Evolutionary conservation across 768 basidiomycete species (phyloP).

Genomic region (Hemileccinum impolitum): DNA sequence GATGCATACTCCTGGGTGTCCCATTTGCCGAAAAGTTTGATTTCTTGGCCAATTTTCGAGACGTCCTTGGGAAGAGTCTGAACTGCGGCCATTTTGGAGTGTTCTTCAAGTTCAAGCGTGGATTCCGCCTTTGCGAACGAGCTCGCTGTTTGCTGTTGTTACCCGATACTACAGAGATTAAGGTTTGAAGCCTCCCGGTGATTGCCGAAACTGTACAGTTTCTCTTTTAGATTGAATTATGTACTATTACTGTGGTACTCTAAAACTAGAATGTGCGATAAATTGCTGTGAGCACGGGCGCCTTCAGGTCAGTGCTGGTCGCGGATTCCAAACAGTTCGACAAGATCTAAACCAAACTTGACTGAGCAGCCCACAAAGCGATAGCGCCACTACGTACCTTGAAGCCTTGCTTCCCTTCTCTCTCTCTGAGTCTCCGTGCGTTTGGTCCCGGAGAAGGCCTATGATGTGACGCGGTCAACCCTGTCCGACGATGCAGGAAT

Average conservation of each 20-base stretch:
- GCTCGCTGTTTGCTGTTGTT: constrained; percentile 26
- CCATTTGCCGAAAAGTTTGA: constrained; percentile 99
- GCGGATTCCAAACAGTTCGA: constrained; percentile 53
- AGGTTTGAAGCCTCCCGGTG: constrained; percentile 25
- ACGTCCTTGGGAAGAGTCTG: constrained; percentile 81
- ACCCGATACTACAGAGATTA: constrained; percentile 10
- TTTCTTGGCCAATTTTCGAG: constrained; percentile 75
- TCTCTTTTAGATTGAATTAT: constrained; percentile 7
- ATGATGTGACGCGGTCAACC: not conserved
- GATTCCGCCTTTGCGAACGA: constrained; percentile 18
- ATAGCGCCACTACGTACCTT: constrained; percentile 47
- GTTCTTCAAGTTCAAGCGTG: constrained; percentile 30
- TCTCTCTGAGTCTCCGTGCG: constrained; percentile 70
- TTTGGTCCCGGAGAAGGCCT: constrained; percentile 87
- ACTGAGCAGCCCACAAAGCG: not conserved
- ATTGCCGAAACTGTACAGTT: constrained; percentile 32
- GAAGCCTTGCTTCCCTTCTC: constrained; percentile 76
- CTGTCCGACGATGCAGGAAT: not conserved
- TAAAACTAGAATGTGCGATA: not conserved
- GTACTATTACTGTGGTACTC: constrained; percentile 7
- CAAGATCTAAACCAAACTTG: constrained; percentile 43
- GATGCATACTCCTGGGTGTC: constrained; percentile 87
- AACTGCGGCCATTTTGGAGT: constrained; percentile 54
- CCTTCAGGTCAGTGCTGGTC: constrained; percentile 9
- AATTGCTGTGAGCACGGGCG: too few relatives aligned